Conservation (phyloP, 2,329 filamentous ascomycete species). For the Trichoderma arundinaceum region DNA sequence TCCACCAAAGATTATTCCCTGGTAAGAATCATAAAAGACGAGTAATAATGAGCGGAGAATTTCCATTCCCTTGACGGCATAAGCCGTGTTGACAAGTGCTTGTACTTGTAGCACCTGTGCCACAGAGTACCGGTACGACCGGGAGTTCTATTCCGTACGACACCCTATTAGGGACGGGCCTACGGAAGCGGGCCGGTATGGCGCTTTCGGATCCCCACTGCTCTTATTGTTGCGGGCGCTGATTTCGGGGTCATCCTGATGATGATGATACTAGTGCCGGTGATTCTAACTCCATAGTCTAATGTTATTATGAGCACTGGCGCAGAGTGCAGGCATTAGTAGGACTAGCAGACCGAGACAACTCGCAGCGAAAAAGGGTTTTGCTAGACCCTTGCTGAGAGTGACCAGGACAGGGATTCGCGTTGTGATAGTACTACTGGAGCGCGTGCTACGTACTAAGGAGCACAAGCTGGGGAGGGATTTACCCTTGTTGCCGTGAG, state of each 20-base stretch:
- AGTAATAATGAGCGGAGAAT: neutral
- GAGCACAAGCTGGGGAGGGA: neutral
- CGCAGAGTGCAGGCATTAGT: neutral
- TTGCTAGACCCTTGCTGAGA: neutral
- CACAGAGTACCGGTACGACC: neutral
- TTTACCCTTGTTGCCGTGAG: neutral
- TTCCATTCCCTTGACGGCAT: neutral
- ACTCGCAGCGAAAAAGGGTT: neutral
- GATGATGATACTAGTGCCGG: neutral
- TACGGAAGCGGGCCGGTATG: neutral
- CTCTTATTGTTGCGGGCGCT: slow-evolving; percentile 3
- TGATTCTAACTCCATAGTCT: no score
- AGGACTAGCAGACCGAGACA: slow-evolving; percentile 5
- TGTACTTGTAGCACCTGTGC: neutral
- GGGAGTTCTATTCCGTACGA: neutral
- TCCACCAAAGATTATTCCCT: slow-evolving; percentile 13
- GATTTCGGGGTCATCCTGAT: neutral
- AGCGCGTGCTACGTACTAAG: neutral
- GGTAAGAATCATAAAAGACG: neutral
- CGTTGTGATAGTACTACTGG: neutral
- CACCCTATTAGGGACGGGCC: slow-evolving; percentile 18
- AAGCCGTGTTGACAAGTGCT: neutral
- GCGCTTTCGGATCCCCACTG: neutral
- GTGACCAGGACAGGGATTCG: slow-evolving; percentile 4
- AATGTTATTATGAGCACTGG: no score